Percentiles rank a stretch among this genome's conserved stretches.
These are phyloP conservation scores for Nematocida sp. DNA, from an alignment of 371 early-diverging fungal genomes.

Conservation along the genomic window DNA sequence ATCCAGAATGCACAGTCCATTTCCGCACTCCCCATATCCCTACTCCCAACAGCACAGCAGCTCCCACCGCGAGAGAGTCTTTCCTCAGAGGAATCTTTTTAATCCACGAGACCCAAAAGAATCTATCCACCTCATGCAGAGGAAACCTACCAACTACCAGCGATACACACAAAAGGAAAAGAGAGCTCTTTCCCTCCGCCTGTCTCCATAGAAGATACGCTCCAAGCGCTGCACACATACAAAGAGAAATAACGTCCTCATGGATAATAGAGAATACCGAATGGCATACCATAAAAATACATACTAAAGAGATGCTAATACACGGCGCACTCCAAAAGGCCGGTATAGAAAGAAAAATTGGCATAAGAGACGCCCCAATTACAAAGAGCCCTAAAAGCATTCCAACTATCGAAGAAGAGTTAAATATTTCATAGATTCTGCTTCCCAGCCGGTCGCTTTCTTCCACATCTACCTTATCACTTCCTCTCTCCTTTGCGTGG, in stretches of 20 bases:
- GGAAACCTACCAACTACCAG: constrained; percentile 28
- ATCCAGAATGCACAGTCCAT: neutral
- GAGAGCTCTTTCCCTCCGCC: neutral
- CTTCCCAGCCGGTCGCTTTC: constrained; percentile 6
- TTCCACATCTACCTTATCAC: neutral
- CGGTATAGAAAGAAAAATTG: neutral
- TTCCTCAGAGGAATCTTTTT: constrained; percentile 9
- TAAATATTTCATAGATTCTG: constrained; percentile 12
- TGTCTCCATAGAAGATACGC: neutral
- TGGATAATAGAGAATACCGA: constrained; percentile 46
- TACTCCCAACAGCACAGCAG: neutral
- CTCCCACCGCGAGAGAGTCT: neutral
- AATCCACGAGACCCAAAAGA: constrained; percentile 11
- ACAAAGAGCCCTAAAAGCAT: constrained; percentile 8
- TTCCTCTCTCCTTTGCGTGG: neutral
- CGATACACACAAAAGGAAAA: neutral
- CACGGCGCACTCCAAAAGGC: neutral
- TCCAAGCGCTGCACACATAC: neutral
- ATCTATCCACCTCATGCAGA: constrained; percentile 26
- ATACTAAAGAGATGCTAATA: constrained; percentile 1
- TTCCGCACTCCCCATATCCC: neutral
- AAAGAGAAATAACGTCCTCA: constrained; percentile 41
- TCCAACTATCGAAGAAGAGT: constrained; percentile 20
- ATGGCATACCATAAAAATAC: constrained; percentile 41
- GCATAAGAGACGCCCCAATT: neutral